Conservation (phyloP, 257 asterid species). For the Datura wrightii region DNA sequence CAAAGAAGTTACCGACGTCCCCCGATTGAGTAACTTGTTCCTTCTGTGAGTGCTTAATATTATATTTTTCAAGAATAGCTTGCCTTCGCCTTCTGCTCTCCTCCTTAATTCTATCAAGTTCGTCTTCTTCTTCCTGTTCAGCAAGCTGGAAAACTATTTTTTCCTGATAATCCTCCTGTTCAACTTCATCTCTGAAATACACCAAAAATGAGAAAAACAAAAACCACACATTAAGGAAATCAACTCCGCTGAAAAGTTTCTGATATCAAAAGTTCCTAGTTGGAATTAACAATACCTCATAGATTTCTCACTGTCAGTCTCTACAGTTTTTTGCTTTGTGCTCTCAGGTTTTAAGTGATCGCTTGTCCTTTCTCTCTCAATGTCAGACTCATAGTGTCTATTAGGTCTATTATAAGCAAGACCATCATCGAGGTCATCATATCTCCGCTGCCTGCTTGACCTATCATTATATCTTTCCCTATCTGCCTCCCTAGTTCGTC, state of each 20-base stretch:
- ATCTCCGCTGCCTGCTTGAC: conserved; percentile 49
- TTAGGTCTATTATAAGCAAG: conserved; percentile 55
- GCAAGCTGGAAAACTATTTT: conserved; percentile 71
- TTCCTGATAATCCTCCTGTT: conserved; percentile 79
- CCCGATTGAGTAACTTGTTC: conserved; percentile 44
- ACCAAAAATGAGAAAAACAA: conserved; percentile 34
- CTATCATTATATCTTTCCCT: conserved; percentile 51
- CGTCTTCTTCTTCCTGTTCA: conserved; percentile 86
- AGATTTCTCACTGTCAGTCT: conserved; percentile 40
- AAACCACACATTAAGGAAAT: conserved; percentile 15
- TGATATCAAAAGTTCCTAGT: conserved; percentile 10
- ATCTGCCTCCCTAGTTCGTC: conserved; percentile 50
- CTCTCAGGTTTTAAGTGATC: conserved; percentile 41
- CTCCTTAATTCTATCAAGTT: conserved; percentile 84
- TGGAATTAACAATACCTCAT: conserved; percentile 57
- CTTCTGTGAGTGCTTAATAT: conserved; percentile 50
- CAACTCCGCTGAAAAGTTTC: conserved; percentile 3
- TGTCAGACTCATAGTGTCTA: conserved; percentile 55
- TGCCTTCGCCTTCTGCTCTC: conserved; percentile 89
- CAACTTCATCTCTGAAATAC: conserved; percentile 69
- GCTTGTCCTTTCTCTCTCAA: conserved; percentile 51
- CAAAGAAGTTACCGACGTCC: conserved; percentile 42
- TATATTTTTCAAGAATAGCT: conserved; percentile 91
- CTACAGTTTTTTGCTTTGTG: conserved; percentile 43
- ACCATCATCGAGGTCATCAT: conserved; percentile 54